These are phyloP conservation scores for Aspergillus quadrilineatus DNA, from an alignment of 2,329 filamentous ascomycete species.

Conservation along the genomic window DNA sequence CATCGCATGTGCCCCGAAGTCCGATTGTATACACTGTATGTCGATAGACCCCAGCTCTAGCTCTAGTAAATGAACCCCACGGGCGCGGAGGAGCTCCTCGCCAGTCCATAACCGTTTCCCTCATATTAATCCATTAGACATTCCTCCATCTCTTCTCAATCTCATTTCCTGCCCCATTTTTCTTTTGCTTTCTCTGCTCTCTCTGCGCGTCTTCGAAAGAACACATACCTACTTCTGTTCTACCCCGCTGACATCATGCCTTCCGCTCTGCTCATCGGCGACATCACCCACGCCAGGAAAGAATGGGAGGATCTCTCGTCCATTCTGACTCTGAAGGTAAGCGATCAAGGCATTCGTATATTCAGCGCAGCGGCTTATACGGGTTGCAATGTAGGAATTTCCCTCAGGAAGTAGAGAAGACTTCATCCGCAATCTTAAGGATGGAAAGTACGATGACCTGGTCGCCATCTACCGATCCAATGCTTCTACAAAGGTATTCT, in stretches of 20 bases:
- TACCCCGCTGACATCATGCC: slow-evolving; percentile 32
- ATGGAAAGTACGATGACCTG: slow-evolving; percentile 56
- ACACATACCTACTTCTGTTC: not conserved
- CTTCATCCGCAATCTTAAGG: slow-evolving; percentile 56
- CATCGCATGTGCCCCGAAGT: not conserved
- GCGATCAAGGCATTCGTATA: not conserved
- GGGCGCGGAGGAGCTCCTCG: slow-evolving; percentile 1
- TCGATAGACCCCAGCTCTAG: not conserved
- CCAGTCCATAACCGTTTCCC: not conserved
- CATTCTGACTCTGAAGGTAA: slow-evolving; percentile 43
- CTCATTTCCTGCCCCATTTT: not conserved
- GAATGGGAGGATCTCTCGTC: slow-evolving; percentile 46
- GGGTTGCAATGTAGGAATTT: slow-evolving; percentile 47
- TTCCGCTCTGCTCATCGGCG: slow-evolving; percentile 47
- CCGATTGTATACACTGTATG: not conserved
- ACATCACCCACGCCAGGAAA: slow-evolving; percentile 42
- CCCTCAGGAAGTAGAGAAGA: slow-evolving; percentile 53
- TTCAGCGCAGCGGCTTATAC: not conserved
- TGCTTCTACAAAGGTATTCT: slow-evolving; percentile 49
- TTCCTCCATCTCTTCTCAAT: slow-evolving; percentile 2
- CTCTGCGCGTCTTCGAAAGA: not conserved
- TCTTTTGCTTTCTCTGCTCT: not conserved
- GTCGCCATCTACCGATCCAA: slow-evolving; percentile 61
- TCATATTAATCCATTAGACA: slow-evolving; percentile 5
- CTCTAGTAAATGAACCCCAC: slow-evolving; percentile 3